Conservation (phyloP, 2,329 filamentous ascomycete species). For the Alternaria atra region DNA sequence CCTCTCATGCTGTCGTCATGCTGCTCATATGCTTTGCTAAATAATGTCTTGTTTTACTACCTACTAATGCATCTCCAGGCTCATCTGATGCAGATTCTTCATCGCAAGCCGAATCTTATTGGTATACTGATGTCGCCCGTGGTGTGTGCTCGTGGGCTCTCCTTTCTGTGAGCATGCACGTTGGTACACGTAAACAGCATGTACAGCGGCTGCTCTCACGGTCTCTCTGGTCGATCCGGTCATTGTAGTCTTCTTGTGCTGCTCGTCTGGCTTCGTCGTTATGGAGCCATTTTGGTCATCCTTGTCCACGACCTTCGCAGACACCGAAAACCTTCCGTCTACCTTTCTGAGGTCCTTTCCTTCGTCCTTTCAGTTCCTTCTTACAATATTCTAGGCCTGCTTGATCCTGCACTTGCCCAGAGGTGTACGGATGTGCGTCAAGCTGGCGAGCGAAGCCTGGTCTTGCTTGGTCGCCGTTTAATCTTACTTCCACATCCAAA, state of each 20-base stretch:
- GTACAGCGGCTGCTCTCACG: background rate
- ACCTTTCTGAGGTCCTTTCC: background rate
- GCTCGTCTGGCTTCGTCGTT: background rate
- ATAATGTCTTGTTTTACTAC: background rate
- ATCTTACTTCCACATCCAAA: background rate
- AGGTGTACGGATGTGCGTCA: background rate
- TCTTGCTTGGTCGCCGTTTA: background rate
- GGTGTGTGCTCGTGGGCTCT: background rate
- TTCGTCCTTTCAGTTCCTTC: background rate
- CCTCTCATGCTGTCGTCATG: background rate
- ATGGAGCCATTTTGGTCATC: background rate
- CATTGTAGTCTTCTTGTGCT: background rate
- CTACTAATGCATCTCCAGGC: conserved; percentile 4
- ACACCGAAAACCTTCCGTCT: background rate
- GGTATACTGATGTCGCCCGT: background rate
- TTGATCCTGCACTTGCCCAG: background rate
- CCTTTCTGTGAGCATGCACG: background rate
- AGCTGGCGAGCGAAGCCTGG: background rate
- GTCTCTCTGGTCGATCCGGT: background rate
- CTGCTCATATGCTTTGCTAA: background rate
- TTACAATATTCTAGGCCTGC: background rate
- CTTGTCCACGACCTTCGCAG: background rate
- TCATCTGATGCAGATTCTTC: background rate
- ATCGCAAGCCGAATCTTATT: background rate
- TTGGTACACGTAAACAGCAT: background rate